Percentiles rank a stretch among this genome's conserved stretches.
Evolutionary conservation across 495 filamentous ascomycete species (phyloP).

Genomic region (Penicillium silybi): DNA sequence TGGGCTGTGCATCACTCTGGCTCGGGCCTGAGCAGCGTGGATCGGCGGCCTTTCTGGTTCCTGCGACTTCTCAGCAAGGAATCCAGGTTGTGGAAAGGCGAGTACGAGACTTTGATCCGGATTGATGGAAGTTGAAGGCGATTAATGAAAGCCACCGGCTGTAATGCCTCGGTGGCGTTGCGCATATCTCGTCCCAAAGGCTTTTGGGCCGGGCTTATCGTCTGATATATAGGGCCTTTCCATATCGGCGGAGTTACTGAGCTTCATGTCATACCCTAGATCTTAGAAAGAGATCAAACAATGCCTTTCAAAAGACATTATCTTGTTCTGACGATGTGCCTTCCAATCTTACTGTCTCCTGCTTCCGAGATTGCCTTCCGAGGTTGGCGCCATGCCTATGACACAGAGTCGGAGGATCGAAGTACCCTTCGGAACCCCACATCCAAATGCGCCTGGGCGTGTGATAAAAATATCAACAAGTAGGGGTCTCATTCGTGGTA

Average conservation of each 20-base stretch:
- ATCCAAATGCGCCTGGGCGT: neutral
- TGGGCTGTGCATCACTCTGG: slow-evolving; percentile 11
- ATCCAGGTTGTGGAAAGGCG: neutral
- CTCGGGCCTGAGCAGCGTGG: slow-evolving; percentile 1
- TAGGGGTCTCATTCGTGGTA: too few relatives aligned
- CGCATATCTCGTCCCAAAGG: too few relatives aligned
- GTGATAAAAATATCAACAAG: too few relatives aligned
- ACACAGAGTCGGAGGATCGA: neutral
- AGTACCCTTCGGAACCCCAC: neutral
- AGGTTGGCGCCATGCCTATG: neutral
- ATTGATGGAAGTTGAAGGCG: slow-evolving; percentile 12
- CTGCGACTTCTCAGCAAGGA: neutral
- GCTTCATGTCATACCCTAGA: too few relatives aligned
- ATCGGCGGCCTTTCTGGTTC: slow-evolving; percentile 12
- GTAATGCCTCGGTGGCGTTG: too few relatives aligned
- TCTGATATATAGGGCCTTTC: too few relatives aligned
- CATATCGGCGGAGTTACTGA: too few relatives aligned
- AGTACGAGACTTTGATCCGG: slow-evolving; percentile 5
- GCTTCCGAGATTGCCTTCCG: neutral
- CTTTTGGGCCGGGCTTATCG: too few relatives aligned
- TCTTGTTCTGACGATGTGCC: too few relatives aligned
- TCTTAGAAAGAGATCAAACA: too few relatives aligned
- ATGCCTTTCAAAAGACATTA: too few relatives aligned
- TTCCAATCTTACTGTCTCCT: too few relatives aligned
- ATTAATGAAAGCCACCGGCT: neutral